phyloP scores from a whole-genome alignment of 805 yeast genomes.

The Tetrapisispora nanseiensis region DNA sequence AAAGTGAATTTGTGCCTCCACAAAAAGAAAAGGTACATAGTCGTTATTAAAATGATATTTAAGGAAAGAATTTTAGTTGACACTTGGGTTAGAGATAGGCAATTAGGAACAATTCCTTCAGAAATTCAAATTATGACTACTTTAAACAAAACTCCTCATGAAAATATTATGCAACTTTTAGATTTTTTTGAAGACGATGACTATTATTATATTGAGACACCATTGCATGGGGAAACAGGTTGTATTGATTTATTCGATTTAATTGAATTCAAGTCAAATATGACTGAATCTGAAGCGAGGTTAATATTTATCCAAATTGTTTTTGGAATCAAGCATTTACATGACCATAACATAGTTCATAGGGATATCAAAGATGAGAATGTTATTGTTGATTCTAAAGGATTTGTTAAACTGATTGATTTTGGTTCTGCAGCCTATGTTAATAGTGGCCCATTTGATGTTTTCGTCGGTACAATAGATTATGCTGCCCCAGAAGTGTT shows the following conservation, averaged over 20 bases:
- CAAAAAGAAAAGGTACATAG: constrained; percentile 51
- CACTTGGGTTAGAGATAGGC: constrained; percentile 92
- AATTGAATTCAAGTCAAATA: constrained; percentile 74
- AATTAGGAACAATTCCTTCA: constrained; percentile 88
- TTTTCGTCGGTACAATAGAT: constrained; percentile 94
- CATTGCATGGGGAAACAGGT: constrained; percentile 81
- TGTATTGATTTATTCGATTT: constrained; percentile 89
- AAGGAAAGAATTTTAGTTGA: constrained; percentile 91
- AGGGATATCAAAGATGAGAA: constrained; percentile 95
- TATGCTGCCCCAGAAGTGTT: constrained; percentile 97
- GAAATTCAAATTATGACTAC: constrained; percentile 89
- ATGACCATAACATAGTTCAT: constrained; percentile 79
- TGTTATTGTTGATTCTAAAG: constrained; percentile 74
- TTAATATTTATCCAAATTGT: constrained; percentile 71
- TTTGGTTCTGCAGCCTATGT: constrained; percentile 92
- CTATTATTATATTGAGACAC: constrained; percentile 84
- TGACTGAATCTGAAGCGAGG: constrained; percentile 72
- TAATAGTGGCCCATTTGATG: constrained; percentile 89
- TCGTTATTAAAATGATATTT: constrained; percentile 80
- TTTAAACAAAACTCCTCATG: constrained; percentile 70
- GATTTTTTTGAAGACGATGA: constrained; percentile 91
- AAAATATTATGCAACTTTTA: constrained; percentile 71
- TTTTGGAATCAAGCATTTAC: constrained; percentile 72
- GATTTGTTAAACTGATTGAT: constrained; percentile 77
- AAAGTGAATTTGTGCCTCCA: constrained; percentile 76